phyloP scores from a whole-genome alignment of 768 basidiomycete species.

The Gyrodon lividus region DNA sequence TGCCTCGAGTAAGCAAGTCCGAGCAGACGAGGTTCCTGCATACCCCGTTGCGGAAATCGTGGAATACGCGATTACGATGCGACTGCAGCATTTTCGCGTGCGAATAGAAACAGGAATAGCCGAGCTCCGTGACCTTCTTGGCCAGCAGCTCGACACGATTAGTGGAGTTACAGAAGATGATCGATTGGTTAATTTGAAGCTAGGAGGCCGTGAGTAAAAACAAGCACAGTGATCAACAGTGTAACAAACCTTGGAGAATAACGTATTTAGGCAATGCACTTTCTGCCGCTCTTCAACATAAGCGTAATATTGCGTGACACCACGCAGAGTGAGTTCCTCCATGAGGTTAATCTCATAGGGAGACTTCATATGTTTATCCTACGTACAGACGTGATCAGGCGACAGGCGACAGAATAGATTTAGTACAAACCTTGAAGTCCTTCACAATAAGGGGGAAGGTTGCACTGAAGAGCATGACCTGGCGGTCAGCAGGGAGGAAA shows the following conservation, averaged over 20 bases:
- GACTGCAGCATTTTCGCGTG: constrained; percentile 99
- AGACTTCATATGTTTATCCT: constrained; percentile 96
- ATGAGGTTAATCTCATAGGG: constrained; percentile 99
- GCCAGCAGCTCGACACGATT: constrained; percentile 99
- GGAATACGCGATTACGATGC: constrained; percentile 99
- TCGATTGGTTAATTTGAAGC: constrained; percentile 99
- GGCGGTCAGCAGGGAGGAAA: constrained; percentile 79
- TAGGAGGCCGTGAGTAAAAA: constrained; percentile 32
- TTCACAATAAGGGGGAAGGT: constrained; percentile 99
- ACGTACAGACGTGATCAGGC: constrained; percentile 14
- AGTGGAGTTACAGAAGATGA: constrained; percentile 99
- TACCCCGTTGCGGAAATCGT: constrained; percentile 98
- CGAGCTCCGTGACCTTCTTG: constrained; percentile 98
- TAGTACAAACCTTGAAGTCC: constrained; percentile 81
- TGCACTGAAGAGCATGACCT: constrained; percentile 99
- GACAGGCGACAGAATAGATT: not conserved
- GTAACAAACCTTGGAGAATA: constrained; percentile 85
- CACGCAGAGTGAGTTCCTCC: constrained; percentile 98
- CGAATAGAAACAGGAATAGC: constrained; percentile 99
- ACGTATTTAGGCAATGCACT: constrained; percentile 98
- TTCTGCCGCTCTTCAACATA: constrained; percentile 99
- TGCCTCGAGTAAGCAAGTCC: constrained; percentile 96
- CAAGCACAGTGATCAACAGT: not conserved
- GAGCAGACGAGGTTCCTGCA: constrained; percentile 98
- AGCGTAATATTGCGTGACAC: constrained; percentile 99